phyloP scores from a whole-genome alignment of 2,329 filamentous ascomycete species.

The Chlorencoelia australis region DNA sequence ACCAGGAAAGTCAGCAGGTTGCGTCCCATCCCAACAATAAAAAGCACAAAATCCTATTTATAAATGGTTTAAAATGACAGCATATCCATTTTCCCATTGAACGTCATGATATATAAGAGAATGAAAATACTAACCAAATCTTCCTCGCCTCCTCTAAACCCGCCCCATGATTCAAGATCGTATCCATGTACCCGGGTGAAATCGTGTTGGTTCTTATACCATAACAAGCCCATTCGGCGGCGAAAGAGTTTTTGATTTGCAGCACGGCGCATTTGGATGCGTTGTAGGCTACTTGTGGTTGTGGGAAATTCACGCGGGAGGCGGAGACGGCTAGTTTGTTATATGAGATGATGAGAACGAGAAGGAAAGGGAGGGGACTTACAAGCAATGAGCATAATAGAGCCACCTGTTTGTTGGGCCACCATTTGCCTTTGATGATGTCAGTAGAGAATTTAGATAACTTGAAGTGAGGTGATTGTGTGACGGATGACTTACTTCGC shows the following conservation, averaged over 20 bases:
- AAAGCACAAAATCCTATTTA: not conserved
- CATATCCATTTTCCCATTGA: not conserved
- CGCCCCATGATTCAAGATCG: slow-evolving; percentile 50
- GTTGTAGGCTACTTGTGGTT: slow-evolving; percentile 65
- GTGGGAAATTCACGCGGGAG: slow-evolving; percentile 42
- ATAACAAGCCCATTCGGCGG: slow-evolving; percentile 62
- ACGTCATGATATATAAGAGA: not conserved
- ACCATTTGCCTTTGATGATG: slow-evolving; percentile 3
- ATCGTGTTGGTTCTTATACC: slow-evolving; percentile 64
- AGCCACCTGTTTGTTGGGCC: slow-evolving; percentile 37
- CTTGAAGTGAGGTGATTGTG: no score
- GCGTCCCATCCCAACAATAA: no score
- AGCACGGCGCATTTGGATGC: slow-evolving; percentile 59
- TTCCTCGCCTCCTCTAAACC: slow-evolving; percentile 42
- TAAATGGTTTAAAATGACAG: not conserved
- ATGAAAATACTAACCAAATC: slow-evolving; percentile 48
- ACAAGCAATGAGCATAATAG: slow-evolving; percentile 54
- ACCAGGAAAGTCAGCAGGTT: no score
- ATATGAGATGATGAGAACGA: not conserved
- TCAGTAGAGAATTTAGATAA: not conserved
- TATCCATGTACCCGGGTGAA: slow-evolving; percentile 63
- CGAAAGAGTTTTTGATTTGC: slow-evolving; percentile 52
- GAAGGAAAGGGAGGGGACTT: not conserved
- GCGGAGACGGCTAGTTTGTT: slow-evolving; percentile 55
- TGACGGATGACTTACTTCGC: slow-evolving; percentile 46